Evolutionary conservation across 352 stramenopile genomes (phyloP), one percentile per base, ranked within the genome.

Genomic region (Phytophthora syringae): DNA sequence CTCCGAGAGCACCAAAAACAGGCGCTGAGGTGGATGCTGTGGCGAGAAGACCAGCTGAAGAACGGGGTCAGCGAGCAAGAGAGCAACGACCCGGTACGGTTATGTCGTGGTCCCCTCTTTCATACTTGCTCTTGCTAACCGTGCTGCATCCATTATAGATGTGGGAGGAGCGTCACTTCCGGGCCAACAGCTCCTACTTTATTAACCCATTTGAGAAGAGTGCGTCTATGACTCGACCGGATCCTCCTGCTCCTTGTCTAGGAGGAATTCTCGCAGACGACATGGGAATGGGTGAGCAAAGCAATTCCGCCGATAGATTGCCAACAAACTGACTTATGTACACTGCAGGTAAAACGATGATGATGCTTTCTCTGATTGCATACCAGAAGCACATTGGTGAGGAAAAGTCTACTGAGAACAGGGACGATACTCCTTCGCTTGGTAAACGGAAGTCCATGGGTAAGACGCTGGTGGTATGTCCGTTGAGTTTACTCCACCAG

Each of bases 251-350:
- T 15, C 89, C 80, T 10, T 94, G 82, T 53, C 67, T 80, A 9
- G 90, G 90, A 22, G 92, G 92, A 18, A 97, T 98, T 58, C 67
- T 98, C 16, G 89, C 89, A 2, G 92, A 98, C 36, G 92, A 97
- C 50, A 97, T 97, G 90, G 92, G 92, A 48, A 92, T 98, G 80
- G 92, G 90, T 78, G 83, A 60, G 68, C 67, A n/a, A 15, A 11
- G n/a, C n/a, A n/a, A n/a, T n/a, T n/a, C n/a, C 7, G 15, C 34
- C n/a, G 18, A 16, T 16, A 15, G 16, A 40, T 40, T 44, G 27
- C 9, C 27, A 32, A 44, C 49, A 62, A 43, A 69, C 34, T 34
- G 1, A 21, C 32, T 36, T 16, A 5, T 69, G 30, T 13, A 21
- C 37, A 32, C 45, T 45, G 13, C 55, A 88, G 75, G 79, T 5